Conservation (phyloP, 2,329 filamentous ascomycete species). For the Cordyceps fumosorosea region DNA sequence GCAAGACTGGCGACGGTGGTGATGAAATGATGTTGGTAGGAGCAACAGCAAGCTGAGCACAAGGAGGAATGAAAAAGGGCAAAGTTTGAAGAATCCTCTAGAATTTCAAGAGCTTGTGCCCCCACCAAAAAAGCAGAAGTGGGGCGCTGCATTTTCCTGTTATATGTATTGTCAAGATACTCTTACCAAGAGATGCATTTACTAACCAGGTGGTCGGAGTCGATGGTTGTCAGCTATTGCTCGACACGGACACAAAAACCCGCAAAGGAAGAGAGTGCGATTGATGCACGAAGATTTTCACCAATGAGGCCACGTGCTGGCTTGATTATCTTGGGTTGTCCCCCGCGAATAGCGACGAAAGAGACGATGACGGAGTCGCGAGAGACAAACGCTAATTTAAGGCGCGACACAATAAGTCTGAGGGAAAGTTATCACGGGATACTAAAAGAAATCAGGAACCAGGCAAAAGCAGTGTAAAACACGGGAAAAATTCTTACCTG, state of each 20-base stretch:
- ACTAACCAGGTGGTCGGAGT: too few species aligned
- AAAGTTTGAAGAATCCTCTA: conserved; percentile 14
- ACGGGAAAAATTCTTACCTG: not conserved
- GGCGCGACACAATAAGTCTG: too few species aligned
- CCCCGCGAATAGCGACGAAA: too few species aligned
- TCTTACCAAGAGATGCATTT: not conserved
- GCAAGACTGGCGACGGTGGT: not conserved
- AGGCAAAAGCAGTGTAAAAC: not conserved
- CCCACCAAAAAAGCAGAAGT: conserved; percentile 6
- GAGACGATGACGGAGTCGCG: too few species aligned
- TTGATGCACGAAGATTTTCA: too few species aligned
- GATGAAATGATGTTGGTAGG: not conserved
- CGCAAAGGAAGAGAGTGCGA: too few species aligned
- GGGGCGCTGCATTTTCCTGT: conserved; percentile 4
- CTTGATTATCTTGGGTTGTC: too few species aligned
- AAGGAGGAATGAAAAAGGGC: not conserved
- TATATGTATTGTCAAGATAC: not conserved
- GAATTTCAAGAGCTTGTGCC: conserved; percentile 14
- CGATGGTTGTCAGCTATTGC: too few species aligned
- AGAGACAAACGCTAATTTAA: too few species aligned
- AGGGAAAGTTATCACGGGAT: too few species aligned
- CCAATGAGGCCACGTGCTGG: too few species aligned
- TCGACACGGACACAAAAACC: too few species aligned
- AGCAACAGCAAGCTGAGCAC: conserved; percentile 12
- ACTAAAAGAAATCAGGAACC: not conserved